Base-by-base conservation (phyloP, 805 yeast genomes). In the Yamadazyma sp. region DNA sequence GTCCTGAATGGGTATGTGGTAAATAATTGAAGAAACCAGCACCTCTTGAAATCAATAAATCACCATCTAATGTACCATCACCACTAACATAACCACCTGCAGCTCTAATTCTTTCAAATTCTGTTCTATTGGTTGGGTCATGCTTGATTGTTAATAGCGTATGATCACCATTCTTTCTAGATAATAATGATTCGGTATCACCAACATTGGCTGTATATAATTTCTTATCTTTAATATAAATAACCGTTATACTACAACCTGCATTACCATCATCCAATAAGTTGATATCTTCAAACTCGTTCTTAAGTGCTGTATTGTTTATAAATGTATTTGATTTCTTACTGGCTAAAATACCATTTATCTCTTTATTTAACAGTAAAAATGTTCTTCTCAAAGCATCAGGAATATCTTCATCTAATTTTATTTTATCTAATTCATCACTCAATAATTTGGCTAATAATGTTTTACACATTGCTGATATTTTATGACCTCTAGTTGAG, bases 1-100 rank as follows among this genome's bases (percentile, higher is more conserved):
- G 97, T 2, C 86, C 87, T 0, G 95, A 84, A 52, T 84, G 87
- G 18, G 91, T 78, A 53, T 87, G 95, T 1, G 97, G 96, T 28
- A 88, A 69, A 44, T 82, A 70, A 45, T 84, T 83, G 56, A 83
- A 82, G 53, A 84, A 89, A 0, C 99, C 99, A 35, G 87, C 89
- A 21, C 96, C 95, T 48, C 98, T 75, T 1, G 96, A 86, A 31
- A 88, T 85, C 31, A 79, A 81, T 11, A 86, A 72, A 19, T 77
- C 80, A 26, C 94, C 94, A 56, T 91, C 96, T 29, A 88, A 70
- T 42, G 82, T 80, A 35, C 91, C 96, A 49, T 82, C 84, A 13
- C 85, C 82, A 7, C 86, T 77, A 8, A 93, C 95, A 55, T 75
- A 83, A 1, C 98, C 98, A 35, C 98, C 98, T 16, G 94, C 78